phyloP scores from a whole-genome alignment of 2,329 filamentous ascomycete species.

The Microsporum audouinii region DNA sequence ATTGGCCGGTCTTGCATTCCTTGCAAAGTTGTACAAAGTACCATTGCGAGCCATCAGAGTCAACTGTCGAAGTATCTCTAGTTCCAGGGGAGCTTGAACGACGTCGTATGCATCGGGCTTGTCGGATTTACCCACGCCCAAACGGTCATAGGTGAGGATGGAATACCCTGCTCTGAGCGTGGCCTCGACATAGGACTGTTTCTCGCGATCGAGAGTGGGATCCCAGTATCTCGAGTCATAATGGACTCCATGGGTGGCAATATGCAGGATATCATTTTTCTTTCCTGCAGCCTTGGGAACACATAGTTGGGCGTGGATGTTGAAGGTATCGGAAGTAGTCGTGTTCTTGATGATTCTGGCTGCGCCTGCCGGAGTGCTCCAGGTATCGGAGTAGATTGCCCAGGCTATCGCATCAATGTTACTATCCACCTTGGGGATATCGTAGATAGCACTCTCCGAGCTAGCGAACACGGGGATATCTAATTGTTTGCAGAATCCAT shows the following conservation, averaged over 20 bases:
- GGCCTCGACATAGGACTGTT: constrained; percentile 27
- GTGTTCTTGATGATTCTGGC: constrained; percentile 13
- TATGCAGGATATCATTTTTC: constrained; percentile 14
- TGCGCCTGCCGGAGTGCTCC: constrained; percentile 9
- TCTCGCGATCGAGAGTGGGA: constrained; percentile 1
- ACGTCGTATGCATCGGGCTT: constrained; percentile 31
- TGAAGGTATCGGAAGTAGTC: constrained; percentile 15
- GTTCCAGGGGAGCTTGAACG: constrained; percentile 30
- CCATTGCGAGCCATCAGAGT: constrained; percentile 29
- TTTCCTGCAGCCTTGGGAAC: constrained; percentile 8
- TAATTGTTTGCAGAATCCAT: constrained; percentile 13
- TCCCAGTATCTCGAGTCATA: constrained; percentile 19
- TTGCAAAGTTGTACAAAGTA: constrained; percentile 19
- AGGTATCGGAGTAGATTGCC: constrained; percentile 13
- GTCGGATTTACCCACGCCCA: constrained; percentile 28
- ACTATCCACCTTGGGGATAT: constrained; percentile 10
- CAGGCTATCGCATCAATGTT: constrained; percentile 12
- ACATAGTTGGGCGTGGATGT: constrained; percentile 15
- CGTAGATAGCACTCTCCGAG: constrained; percentile 8
- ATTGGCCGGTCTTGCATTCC: constrained; percentile 3
- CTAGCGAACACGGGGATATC: constrained; percentile 12
- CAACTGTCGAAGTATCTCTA: constrained; percentile 29
- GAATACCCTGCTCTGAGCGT: constrained; percentile 28
- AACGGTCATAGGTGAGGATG: constrained; percentile 32
- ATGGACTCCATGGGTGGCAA: constrained; percentile 15